These are phyloP conservation scores for Didymosphaeria variabile DNA, from an alignment of 2,329 filamentous ascomycete species.

Conservation along the genomic window DNA sequence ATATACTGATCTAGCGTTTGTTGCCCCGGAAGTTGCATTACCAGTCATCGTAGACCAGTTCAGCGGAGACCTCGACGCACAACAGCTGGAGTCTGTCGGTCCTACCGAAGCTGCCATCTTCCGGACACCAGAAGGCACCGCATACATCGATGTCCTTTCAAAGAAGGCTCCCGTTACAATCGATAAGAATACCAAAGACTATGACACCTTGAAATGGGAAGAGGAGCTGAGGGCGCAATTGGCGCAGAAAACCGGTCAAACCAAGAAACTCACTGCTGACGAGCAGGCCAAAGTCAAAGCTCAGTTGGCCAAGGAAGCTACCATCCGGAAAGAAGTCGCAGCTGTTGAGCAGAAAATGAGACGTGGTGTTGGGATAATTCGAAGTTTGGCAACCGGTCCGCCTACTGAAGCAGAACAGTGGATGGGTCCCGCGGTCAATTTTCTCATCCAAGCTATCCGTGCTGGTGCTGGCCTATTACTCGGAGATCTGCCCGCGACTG, in stretches of 20 bases:
- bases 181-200: conserved; percentile 92
- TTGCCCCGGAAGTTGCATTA: conserved; percentile 84
- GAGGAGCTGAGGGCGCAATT: conserved; percentile 87
- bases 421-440: conserved; percentile 82
- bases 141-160: conserved; percentile 89
- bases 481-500: conserved; percentile 78
- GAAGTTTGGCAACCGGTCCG: conserved; percentile 81
- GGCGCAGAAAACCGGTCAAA: conserved; percentile 89
- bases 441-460: conserved; percentile 77
- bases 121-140: conserved; percentile 85
- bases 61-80: conserved; percentile 73
- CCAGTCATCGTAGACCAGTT: conserved; percentile 79
- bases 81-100: conserved; percentile 75
- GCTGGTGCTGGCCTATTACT: conserved; percentile 84
- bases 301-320: conserved; percentile 86
- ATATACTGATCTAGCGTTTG: conserved; percentile 90
- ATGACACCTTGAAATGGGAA: conserved; percentile 97
- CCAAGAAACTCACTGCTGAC: conserved; percentile 89
- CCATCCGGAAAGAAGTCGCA: conserved; percentile 77
- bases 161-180: conserved; percentile 78
- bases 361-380: conserved; percentile 86
- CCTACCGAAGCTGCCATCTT: conserved; percentile 93
- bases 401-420: conserved; percentile 89
- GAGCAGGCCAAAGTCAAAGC: conserved; percentile 90
- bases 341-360: conserved; percentile 74